phyloP scores from a whole-genome alignment of 768 basidiomycete genomes.

The Panellus pusillus region DNA sequence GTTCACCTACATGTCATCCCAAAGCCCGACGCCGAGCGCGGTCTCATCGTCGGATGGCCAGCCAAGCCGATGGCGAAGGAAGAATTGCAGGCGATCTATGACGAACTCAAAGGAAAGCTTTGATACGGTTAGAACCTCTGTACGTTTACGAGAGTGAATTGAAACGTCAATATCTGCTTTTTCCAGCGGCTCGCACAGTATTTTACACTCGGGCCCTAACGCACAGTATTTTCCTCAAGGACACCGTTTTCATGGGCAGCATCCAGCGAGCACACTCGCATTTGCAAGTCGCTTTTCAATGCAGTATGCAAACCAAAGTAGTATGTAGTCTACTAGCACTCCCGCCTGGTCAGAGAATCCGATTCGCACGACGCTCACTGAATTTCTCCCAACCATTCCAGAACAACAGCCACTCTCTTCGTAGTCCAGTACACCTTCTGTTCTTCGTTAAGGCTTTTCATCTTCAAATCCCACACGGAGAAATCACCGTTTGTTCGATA shows the following conservation, averaged over 20 bases:
- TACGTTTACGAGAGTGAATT: too few relatives aligned
- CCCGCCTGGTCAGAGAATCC: too few relatives aligned
- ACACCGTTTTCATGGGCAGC: too few relatives aligned
- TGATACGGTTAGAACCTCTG: constrained; percentile 23
- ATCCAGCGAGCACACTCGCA: too few relatives aligned
- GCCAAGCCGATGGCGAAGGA: constrained; percentile 56
- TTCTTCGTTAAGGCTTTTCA: constrained; percentile 10
- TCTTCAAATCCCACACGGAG: constrained; percentile 1
- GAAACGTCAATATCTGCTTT: too few relatives aligned
- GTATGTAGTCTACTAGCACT: too few relatives aligned
- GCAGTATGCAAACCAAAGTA: too few relatives aligned
- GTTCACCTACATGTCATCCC: constrained; percentile 96
- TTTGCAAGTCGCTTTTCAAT: too few relatives aligned
- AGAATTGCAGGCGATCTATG: constrained; percentile 57
- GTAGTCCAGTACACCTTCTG: constrained; percentile 12
- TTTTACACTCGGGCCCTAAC: too few relatives aligned
- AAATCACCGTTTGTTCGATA: constrained; percentile 19
- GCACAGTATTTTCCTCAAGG: too few relatives aligned
- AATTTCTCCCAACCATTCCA: constrained; percentile 13
- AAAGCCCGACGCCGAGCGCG: constrained; percentile 72
- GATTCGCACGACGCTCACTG: background rate
- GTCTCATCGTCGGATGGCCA: constrained; percentile 85
- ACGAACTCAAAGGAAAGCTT: constrained; percentile 60
- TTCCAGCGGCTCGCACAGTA: too few relatives aligned
- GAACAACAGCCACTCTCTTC: constrained; percentile 3